These are phyloP conservation scores for Crotalaria pallida DNA, from an alignment of 306 rosid genomes.

Conservation along the genomic window DNA sequence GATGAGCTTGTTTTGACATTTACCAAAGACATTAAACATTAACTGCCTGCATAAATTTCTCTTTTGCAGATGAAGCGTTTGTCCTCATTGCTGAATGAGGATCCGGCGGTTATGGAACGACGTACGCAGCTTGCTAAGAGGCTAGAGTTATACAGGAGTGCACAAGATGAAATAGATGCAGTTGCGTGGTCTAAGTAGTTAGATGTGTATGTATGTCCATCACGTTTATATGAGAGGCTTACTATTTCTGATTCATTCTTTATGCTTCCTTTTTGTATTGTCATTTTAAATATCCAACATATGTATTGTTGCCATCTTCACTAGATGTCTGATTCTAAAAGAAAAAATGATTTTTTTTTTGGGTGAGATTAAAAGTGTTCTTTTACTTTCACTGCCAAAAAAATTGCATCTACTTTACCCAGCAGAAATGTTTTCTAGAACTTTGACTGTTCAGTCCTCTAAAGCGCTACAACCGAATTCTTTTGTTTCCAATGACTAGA, in stretches of 20 bases:
- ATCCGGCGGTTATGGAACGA: constrained; percentile 88
- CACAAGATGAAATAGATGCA: constrained; percentile 81
- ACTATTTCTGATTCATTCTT: constrained; percentile 10
- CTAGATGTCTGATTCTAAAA: not conserved
- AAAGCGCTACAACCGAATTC: not conserved
- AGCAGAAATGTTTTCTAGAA: not conserved
- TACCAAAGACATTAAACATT: not conserved
- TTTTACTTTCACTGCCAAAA: no score
- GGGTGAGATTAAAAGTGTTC: not conserved
- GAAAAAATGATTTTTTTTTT: not conserved
- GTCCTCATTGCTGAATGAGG: constrained; percentile 82
- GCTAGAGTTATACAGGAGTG: constrained; percentile 83
- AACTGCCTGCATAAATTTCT: constrained; percentile 9
- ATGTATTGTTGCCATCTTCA: not conserved
- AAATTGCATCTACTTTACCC: no score
- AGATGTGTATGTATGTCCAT: constrained; percentile 20
- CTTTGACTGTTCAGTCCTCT: not conserved
- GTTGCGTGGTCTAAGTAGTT: constrained; percentile 92
- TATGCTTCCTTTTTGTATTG: not conserved
- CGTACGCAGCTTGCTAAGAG: constrained; percentile 74
- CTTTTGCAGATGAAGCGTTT: constrained; percentile 65
- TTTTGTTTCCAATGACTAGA: not conserved
- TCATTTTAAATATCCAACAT: not conserved
- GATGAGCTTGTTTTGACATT: constrained; percentile 5
- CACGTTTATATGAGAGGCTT: constrained; percentile 14